These are phyloP conservation scores for Tylopilus sp. DNA, from an alignment of 768 basidiomycete genomes.

Conservation along the genomic window DNA sequence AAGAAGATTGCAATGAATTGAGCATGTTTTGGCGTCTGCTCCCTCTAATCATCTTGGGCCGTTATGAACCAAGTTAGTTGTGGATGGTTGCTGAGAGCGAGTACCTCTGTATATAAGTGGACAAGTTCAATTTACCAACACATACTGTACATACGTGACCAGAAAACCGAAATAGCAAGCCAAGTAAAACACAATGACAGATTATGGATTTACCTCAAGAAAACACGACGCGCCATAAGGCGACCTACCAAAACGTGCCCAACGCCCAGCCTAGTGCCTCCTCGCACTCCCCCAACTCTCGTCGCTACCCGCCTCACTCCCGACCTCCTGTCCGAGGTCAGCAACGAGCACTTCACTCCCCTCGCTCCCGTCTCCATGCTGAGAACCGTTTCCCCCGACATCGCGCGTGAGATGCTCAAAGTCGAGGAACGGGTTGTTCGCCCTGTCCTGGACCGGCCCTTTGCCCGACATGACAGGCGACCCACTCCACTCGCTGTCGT, in stretches of 20 bases:
- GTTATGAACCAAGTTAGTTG: too few relatives aligned
- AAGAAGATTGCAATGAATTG: not conserved
- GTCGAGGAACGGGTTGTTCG: slow-evolving; percentile 23
- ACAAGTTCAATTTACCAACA: not conserved
- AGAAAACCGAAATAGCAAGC: not conserved
- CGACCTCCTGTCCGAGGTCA: slow-evolving; percentile 9
- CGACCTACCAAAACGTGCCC: not conserved
- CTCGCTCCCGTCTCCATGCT: slow-evolving; percentile 13
- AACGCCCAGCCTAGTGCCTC: slow-evolving; percentile 6
- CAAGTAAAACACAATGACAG: not conserved
- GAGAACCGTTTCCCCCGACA: not conserved
- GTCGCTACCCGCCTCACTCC: slow-evolving; percentile 21
- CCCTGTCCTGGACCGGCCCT: slow-evolving; percentile 2
- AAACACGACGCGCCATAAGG: not conserved
- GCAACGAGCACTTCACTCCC: slow-evolving; percentile 18
- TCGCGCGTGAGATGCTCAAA: slow-evolving; percentile 14
- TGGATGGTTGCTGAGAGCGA: too few relatives aligned
- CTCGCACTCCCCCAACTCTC: slow-evolving; percentile 27
- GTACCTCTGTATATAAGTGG: too few relatives aligned
- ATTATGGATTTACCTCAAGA: not conserved
- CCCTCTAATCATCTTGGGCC: too few relatives aligned
- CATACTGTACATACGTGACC: not conserved
- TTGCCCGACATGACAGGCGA: not conserved
- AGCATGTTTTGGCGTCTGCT: too few relatives aligned
- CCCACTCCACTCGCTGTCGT: slow-evolving; percentile 12